phyloP scores from a whole-genome alignment of 148 eudicot genomes.

The Cornus suecica region DNA sequence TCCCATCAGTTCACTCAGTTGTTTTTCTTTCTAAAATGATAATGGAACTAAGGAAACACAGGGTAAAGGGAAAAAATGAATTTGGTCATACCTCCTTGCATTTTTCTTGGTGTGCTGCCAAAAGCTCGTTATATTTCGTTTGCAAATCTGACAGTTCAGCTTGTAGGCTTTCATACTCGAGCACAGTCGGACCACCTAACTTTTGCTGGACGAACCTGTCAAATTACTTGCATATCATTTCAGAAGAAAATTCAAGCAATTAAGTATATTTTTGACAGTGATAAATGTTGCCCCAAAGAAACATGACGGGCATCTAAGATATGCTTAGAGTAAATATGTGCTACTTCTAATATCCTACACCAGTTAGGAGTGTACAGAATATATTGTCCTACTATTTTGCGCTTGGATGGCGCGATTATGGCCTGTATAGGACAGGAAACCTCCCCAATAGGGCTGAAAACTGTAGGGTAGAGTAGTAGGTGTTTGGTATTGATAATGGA shows the following conservation, averaged over 20 bases:
- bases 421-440: too few species aligned
- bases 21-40: background rate
- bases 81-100: conserved; percentile 55
- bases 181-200: conserved; percentile 73
- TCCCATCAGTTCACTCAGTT: background rate
- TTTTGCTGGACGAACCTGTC: conserved; percentile 86
- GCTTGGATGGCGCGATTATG: too few species aligned
- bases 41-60: background rate
- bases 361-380: background rate
- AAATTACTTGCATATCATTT: background rate
- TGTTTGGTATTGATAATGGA: too few species aligned
- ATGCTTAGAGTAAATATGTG: background rate
- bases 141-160: conserved; percentile 66
- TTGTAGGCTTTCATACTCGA: conserved; percentile 78
- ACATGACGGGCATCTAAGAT: background rate
- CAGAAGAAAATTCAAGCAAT: background rate
- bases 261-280: background rate
- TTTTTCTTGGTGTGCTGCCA: conserved; percentile 61
- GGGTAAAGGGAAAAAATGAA: background rate
- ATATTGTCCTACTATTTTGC: background rate
- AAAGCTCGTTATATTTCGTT: conserved; percentile 59
- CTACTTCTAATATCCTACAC: background rate
- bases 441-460: too few species aligned
- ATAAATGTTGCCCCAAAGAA: background rate
- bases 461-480: too few species aligned